Base-by-base conservation (phyloP, 345 rosid genomes). In the Camelina neglecta region DNA sequence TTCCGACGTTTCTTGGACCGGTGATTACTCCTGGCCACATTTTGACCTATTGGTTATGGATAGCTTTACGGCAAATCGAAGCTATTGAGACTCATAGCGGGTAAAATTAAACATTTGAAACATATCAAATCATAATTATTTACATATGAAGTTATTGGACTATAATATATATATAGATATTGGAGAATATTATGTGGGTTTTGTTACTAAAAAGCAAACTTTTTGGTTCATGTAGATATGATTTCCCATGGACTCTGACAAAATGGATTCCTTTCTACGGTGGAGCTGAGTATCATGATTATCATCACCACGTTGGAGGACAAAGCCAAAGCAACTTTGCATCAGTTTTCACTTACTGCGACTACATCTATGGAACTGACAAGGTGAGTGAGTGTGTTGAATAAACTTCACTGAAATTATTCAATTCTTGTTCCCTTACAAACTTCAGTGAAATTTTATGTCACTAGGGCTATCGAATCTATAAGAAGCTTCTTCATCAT, bases 261-360 rank as follows among this genome's bases (percentile, higher is more conserved):
- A 92, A 85, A 75, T 86, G 69, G 31, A 85, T 92, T 54, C 97
- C 96, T 3, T 92, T 88, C 45, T 92, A 92, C 53, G 97, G 93
- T 41, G 97, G 97, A 57, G 88, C 97, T 9, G 91, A 87, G 60
- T 82, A 88, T 83, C 97, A 92, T 80, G 97, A 92, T 72, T 90
- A 88, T 63, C 96, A 92, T 77, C 97, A 92, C 67, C 87, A 85
- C 63, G 96, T 92, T 61, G 97, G 97, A 77, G 90, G 87, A 67
- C 87, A 88, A 80, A 88, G 96, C 84, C 96, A 90, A 24, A 88
- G 97, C 80, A 92, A 92, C 77, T 92, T 92, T 72, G 93, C 96
- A 42, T 90, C 93, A 4, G 88, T 92, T 47, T 90, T 92, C 82
- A 92, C 96, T 49, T 92, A 92, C 65, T 92, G 97, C 56, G 97